A percentile compares a stretch with the other conserved stretches of the same genome.
Evolutionary conservation across 2,329 filamentous ascomycete genomes (phyloP).

Genomic region (Verticillium zaregamsianum): DNA sequence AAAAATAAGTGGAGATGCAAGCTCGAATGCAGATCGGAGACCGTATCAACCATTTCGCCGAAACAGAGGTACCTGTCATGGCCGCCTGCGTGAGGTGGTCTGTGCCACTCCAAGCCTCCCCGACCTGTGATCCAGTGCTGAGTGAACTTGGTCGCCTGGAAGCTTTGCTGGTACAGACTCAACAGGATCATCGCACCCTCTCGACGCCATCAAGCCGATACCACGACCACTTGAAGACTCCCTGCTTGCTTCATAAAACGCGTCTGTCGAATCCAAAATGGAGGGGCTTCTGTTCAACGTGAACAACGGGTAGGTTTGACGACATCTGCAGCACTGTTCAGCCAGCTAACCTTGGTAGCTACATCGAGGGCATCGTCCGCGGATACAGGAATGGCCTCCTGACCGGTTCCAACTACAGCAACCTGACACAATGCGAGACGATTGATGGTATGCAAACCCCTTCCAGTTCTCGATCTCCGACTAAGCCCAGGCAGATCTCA

Average conservation of each 20-base stretch:
- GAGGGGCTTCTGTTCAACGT: slow-evolving; percentile 94
- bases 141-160: slow-evolving; percentile 6
- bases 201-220: background rate
- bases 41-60: slow-evolving; percentile 11
- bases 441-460: slow-evolving; percentile 69
- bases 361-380: slow-evolving; percentile 94
- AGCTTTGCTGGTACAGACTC: slow-evolving; percentile 1
- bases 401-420: slow-evolving; percentile 86
- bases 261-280: slow-evolving; percentile 46
- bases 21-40: slow-evolving; percentile 5
- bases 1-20: background rate
- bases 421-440: slow-evolving; percentile 95
- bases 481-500: slow-evolving; percentile 65
- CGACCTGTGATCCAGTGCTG: background rate
- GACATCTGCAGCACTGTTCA: background rate
- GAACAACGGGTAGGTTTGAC: slow-evolving; percentile 70
- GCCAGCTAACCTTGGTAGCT: slow-evolving; percentile 42
- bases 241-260: background rate
- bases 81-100: background rate
- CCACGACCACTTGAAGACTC: background rate
- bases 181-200: background rate
- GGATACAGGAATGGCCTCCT: slow-evolving; percentile 94
- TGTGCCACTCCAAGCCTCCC: background rate
- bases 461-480: slow-evolving; percentile 10
- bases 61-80: background rate